Conservation (phyloP, 2,329 filamentous ascomycete genomes). For the Ceratocystiopsis sp. region DNA sequence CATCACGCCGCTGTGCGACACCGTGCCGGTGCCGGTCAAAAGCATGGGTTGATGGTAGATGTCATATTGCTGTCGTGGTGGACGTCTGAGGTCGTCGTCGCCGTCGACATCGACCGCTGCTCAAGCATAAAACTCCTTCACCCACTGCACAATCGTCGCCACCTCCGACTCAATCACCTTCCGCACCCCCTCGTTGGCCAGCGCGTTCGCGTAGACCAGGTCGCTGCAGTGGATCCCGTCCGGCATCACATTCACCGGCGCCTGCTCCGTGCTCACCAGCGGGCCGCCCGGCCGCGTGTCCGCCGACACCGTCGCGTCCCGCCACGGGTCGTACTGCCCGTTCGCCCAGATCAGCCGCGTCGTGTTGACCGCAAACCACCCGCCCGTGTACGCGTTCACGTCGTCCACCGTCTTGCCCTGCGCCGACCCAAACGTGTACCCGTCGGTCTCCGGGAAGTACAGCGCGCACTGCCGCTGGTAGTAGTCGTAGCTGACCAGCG, state of each 20-base stretch:
- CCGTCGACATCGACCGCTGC: no score
- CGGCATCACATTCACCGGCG: conserved; percentile 19
- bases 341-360: conserved; percentile 24
- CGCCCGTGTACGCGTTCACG: conserved; percentile 22
- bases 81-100: no score
- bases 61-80: no score
- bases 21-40: background rate
- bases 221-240: conserved; percentile 25
- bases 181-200: conserved; percentile 30
- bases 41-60: background rate
- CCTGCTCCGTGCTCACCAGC: conserved; percentile 16
- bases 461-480: conserved; percentile 28
- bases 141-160: conserved; percentile 31
- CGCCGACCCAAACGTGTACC: conserved; percentile 18
- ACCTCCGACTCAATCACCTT: conserved; percentile 33
- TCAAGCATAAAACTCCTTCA: conserved; percentile 26
- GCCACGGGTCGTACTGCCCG: conserved; percentile 24
- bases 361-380: conserved; percentile 23
- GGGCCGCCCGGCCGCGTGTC: conserved; percentile 21
- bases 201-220: conserved; percentile 26
- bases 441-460: conserved; percentile 22
- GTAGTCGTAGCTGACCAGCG: conserved; percentile 18
- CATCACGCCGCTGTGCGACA: conserved; percentile 21
- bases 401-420: conserved; percentile 16
- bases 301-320: conserved; percentile 21